Evolutionary conservation across 1,139 yeast genomes (phyloP).

Genomic region (Candida frijolesensis): DNA sequence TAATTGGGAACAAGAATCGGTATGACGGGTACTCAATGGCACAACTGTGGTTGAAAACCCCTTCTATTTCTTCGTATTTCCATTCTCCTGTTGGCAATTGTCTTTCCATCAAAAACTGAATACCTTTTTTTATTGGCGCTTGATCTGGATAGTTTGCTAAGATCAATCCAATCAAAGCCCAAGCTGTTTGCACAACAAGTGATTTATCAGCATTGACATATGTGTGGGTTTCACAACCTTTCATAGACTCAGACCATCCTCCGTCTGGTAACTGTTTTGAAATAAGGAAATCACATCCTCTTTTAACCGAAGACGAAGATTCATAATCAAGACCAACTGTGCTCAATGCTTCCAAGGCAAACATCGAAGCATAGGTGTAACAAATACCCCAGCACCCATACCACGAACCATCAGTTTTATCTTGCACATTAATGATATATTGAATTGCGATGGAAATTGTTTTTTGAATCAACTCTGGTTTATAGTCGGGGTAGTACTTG

Average conservation of each 20-base stretch:
- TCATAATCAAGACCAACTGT: conserved; percentile 66
- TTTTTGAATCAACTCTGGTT: conserved; percentile 59
- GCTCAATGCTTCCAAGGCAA: conserved; percentile 89
- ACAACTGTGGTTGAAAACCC: conserved; percentile 90
- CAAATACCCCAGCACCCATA: conserved; percentile 99
- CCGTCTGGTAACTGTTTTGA: conserved; percentile 82
- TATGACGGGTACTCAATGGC: conserved; percentile 97
- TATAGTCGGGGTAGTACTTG: conserved; percentile 61
- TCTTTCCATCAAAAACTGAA: conserved; percentile 62
- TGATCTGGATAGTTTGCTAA: conserved; percentile 79
- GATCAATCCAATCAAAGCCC: conserved; percentile 85
- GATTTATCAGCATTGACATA: conserved; percentile 66
- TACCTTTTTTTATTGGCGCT: conserved; percentile 63
- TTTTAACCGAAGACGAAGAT: conserved; percentile 62
- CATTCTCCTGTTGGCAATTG: conserved; percentile 84
- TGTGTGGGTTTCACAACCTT: conserved; percentile 77
- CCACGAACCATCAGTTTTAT: conserved; percentile 83
- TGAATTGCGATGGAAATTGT: conserved; percentile 75
- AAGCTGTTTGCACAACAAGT: conserved; percentile 86
- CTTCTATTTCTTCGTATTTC: conserved; percentile 84
- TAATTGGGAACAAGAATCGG: conserved; percentile 85
- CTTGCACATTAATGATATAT: conserved; percentile 70
- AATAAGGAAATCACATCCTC: conserved; percentile 84
- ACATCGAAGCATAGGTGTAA: conserved; percentile 95
- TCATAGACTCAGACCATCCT: conserved; percentile 96